Evolutionary conservation across 169 alveolate species (phyloP), one percentile per base, ranked within the genome.

Genomic region (Cryptosporidium andersoni): DNA sequence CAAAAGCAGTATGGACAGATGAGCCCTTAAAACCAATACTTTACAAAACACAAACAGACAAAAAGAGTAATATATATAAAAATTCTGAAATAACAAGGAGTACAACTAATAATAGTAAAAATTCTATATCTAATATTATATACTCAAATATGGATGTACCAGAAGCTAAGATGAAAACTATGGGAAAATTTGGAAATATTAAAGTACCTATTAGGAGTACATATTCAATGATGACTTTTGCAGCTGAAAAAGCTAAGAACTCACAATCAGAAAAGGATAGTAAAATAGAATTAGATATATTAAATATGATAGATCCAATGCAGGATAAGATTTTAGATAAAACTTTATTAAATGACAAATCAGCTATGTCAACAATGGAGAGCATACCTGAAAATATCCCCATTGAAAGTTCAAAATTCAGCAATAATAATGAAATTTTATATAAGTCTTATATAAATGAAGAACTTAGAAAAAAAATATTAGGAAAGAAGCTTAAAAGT

Each of bases 1-100:
- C 85, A 14, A 74, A 74, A 12, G 85, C 55, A n/a, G 85, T 74
- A 25, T 74, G 85, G 85, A 74, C 55, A 48, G 85, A 74, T 58
- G 85, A 74, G 11, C 85, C 85, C 25, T 25, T 74, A 4, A 47
- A 51, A 25, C 60, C 39, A 1, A 47, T 74, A 7, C 4, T 60
- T 4, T 58, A 42, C n/a, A 43, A 45, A n/a, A 0, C 58, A 4
- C 60, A 3, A 7, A 45, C 43, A 47, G 85, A 64, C 2, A 64
- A 45, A n/a, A 60, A 74, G 9, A 66, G 63, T 3, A 53, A 36
- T 3, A 3, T 1, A 3, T 1, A 11, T 9, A 11, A 1, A 6
- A 47, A 2, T 16, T 5, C 64, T n/a, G 47, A 25, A 60, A 16
- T n/a, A 4, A 36, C 25, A 60, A 60, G 39, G 5, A 60, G 4